Evolutionary conservation across 352 stramenopile species (phyloP), one percentile per base, ranked within the genome.

Genomic region (Pythium dissotocum): DNA sequence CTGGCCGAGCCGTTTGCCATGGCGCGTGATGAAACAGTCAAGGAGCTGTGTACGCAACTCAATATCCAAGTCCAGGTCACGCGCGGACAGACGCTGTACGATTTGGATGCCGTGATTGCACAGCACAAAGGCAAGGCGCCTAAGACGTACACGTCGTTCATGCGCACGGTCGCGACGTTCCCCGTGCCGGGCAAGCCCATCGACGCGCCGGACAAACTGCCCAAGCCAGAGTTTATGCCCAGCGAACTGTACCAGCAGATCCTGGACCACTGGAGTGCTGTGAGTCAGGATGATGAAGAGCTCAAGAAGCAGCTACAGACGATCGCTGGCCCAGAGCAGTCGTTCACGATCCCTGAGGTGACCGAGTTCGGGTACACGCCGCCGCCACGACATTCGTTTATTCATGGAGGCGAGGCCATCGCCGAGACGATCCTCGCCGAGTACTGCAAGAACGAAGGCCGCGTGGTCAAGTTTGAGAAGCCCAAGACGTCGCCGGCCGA

Each of bases 381-480:
- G 36, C 72, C 77, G 13, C 71, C 72, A 40, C 77, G 70, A 12
- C 84, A 91, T 72, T 88, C 81, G 16, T 93, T 89, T 70, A 88
- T 93, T 58, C 89, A 88, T 69, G 84, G 85, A 16, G 84, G 85
- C 36, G 83, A 91, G 60, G 70, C 82, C 62, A 88, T 90, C 61
- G 85, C 82, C 6, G 56, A 92, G 28, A 80, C 73, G 8, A 91
- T 91, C 56, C 49, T 95, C 40, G 67, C 75, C 16, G 76, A 86
- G 65, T 93, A 91, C 58, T 90, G 85, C 67, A 84, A 80, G 66
- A 88, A 93, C 61, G 76, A 89, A 79, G 84, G 77, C 2, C 97
- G 91, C 66, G 89, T 98, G 13, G 84, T 91, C 30, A 93, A 84
- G 33, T 99, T 99, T 75, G 94, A 98, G 73, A 99, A 99, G 72